These are phyloP conservation scores for Penicillium sp. DNA, from an alignment of 2,329 filamentous ascomycete species.

Conservation along the genomic window DNA sequence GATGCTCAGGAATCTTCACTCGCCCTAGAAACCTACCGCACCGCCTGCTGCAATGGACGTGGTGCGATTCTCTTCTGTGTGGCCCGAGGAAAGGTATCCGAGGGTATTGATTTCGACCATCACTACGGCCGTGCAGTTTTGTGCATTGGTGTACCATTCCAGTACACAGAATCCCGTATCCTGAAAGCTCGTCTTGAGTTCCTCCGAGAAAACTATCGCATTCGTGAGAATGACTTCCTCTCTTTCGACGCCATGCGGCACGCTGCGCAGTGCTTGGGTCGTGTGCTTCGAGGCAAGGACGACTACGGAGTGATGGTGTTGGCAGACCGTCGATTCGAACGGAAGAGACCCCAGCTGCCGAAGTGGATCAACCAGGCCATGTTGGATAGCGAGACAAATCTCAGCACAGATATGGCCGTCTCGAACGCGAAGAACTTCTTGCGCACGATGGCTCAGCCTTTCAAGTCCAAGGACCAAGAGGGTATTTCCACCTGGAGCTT, in stretches of 20 bases:
- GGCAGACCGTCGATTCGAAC: slow-evolving; percentile 88
- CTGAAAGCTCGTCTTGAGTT: slow-evolving; percentile 95
- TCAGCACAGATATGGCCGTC: slow-evolving; percentile 94
- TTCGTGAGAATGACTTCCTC: slow-evolving; percentile 93
- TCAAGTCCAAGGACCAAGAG: slow-evolving; percentile 77
- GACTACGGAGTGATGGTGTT: slow-evolving; percentile 99
- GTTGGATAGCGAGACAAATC: slow-evolving; percentile 78
- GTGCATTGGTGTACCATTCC: slow-evolving; percentile 95
- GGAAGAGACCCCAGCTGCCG: slow-evolving; percentile 84
- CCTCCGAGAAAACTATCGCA: slow-evolving; percentile 92
- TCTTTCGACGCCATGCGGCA: slow-evolving; percentile 99
- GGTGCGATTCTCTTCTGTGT: slow-evolving; percentile 93
- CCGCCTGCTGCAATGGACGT: slow-evolving; percentile 93
- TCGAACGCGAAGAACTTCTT: slow-evolving; percentile 86
- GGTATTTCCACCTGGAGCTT: slow-evolving; percentile 91
- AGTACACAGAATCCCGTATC: slow-evolving; percentile 97
- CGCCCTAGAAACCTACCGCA: slow-evolving; percentile 93
- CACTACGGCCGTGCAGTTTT: slow-evolving; percentile 95
- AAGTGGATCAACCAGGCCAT: slow-evolving; percentile 96
- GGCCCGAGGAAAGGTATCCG: slow-evolving; percentile 92
- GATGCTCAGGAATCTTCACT: slow-evolving; percentile 96
- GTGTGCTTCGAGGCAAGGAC: slow-evolving; percentile 92
- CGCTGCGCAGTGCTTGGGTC: slow-evolving; percentile 91
- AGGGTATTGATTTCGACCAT: slow-evolving; percentile 99
- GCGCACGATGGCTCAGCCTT: slow-evolving; percentile 87